Conservation (phyloP, 1,139 yeast species). For the Pichia sp. region DNA sequence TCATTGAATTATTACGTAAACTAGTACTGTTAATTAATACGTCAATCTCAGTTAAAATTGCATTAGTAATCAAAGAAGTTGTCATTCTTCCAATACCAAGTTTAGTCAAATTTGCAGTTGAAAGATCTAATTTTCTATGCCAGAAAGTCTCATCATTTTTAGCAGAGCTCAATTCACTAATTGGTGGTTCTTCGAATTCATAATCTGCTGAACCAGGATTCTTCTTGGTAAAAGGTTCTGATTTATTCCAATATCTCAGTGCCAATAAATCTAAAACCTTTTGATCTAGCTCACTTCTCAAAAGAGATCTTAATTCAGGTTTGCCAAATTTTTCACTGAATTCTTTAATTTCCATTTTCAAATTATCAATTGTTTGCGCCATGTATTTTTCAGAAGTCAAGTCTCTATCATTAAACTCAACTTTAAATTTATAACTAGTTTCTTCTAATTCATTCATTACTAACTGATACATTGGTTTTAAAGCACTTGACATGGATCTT, state of each 20-base stretch:
- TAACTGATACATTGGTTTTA: constrained; percentile 80
- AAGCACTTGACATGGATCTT: constrained; percentile 81
- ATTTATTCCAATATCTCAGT: constrained; percentile 86
- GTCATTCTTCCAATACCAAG: constrained; percentile 90
- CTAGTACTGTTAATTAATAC: constrained; percentile 68
- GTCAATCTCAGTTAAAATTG: constrained; percentile 71
- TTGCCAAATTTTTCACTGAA: constrained; percentile 79
- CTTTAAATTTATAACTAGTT: constrained; percentile 87
- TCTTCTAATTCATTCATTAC: constrained; percentile 93
- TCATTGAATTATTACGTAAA: constrained; percentile 77
- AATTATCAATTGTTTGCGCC: constrained; percentile 83
- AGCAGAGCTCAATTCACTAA: constrained; percentile 46
- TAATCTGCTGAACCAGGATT: constrained; percentile 19
- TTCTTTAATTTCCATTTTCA: constrained; percentile 84
- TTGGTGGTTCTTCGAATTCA: constrained; percentile 38
- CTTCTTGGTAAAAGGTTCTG: constrained; percentile 29
- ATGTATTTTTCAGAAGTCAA: constrained; percentile 90
- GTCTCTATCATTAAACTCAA: constrained; percentile 90
- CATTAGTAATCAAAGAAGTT: constrained; percentile 74
- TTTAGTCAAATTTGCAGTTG: constrained; percentile 80
- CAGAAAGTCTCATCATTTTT: constrained; percentile 73
- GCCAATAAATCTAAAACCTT: constrained; percentile 81
- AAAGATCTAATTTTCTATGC: constrained; percentile 80
- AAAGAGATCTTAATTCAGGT: constrained; percentile 68
- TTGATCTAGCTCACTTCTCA: constrained; percentile 85